Conservation (phyloP, 2,329 filamentous ascomycete genomes). For the Neoscytalidium dimidiatum region DNA sequence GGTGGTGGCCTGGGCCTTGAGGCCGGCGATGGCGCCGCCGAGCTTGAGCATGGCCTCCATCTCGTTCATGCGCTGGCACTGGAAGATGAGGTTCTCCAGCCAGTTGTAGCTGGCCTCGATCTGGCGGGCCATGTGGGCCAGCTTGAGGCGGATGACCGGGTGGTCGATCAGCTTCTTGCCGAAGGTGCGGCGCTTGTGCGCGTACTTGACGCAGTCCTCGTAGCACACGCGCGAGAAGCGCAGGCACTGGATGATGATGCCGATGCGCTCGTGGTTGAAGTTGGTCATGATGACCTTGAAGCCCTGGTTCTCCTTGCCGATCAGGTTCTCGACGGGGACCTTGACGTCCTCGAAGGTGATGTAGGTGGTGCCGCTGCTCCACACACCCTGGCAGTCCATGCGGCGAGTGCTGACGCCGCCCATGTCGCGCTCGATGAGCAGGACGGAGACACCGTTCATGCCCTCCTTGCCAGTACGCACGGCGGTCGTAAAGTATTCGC, state of each 20-base stretch:
- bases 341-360: slow-evolving; percentile 99
- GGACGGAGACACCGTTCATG: slow-evolving; percentile 89
- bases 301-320: slow-evolving; percentile 97
- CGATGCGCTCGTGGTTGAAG: slow-evolving; percentile 81
- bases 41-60: slow-evolving; percentile 95
- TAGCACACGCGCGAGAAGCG: slow-evolving; percentile 96
- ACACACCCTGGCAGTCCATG: slow-evolving; percentile 99
- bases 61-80: slow-evolving; percentile 90
- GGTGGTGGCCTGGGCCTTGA: slow-evolving; percentile 91
- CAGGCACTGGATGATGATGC: slow-evolving; percentile 96
- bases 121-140: slow-evolving; percentile 97
- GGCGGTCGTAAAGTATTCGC: slow-evolving; percentile 95
- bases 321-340: slow-evolving; percentile 97
- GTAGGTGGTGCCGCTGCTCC: slow-evolving; percentile 93
- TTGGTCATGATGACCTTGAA: slow-evolving; percentile 68
- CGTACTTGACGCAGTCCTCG: slow-evolving; percentile 95
- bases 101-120: slow-evolving; percentile 97
- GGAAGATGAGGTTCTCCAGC: slow-evolving; percentile 93
- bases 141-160: slow-evolving; percentile 94
- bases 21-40: slow-evolving; percentile 86
- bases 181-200: slow-evolving; percentile 95
- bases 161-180: slow-evolving; percentile 96
- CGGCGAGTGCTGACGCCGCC: slow-evolving; percentile 88
- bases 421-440: slow-evolving; percentile 83
- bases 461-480: slow-evolving; percentile 85